Evolutionary conservation across 1,284 basidiomycete species (phyloP).

Genomic region (Microbotryum intermedium): DNA sequence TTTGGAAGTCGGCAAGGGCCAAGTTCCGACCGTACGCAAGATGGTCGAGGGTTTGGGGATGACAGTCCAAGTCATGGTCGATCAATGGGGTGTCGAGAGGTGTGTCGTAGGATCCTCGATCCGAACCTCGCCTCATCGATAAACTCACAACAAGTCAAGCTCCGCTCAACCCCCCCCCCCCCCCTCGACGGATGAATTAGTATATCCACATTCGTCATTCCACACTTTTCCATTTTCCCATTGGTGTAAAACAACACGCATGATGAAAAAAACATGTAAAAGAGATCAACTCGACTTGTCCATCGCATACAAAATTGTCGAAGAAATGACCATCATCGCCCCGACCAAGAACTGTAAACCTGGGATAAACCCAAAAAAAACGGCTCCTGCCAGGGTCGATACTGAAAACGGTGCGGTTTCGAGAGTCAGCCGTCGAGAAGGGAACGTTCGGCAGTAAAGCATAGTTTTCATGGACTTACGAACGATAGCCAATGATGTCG

Average conservation of each 20-base stretch:
- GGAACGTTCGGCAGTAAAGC: not conserved
- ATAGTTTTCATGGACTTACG: conserved; percentile 11
- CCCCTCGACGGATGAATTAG: no score
- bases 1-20: conserved; percentile 68
- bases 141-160: no score
- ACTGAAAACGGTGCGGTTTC: conserved; percentile 14
- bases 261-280: not conserved
- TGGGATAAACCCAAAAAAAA: conserved; percentile 18
- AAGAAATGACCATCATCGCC: conserved; percentile 22
- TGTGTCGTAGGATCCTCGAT: conserved; percentile 38
- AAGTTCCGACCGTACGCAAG: conserved; percentile 46
- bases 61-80: conserved; percentile 58
- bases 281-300: not conserved
- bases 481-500: conserved; percentile 31
- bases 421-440: no score
- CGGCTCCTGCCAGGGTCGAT: conserved; percentile 21
- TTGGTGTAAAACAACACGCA: not conserved
- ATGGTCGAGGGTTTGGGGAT: conserved; percentile 51
- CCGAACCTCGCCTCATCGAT: not conserved
- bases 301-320: conserved; percentile 28
- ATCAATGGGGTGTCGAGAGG: conserved; percentile 58
- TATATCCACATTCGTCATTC: no score
- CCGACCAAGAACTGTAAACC: conserved; percentile 25
- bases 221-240: not conserved
- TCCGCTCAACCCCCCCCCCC: no score